Evolutionary conservation across 148 eudicot species (phyloP).

Genomic region (Drosera capensis): DNA sequence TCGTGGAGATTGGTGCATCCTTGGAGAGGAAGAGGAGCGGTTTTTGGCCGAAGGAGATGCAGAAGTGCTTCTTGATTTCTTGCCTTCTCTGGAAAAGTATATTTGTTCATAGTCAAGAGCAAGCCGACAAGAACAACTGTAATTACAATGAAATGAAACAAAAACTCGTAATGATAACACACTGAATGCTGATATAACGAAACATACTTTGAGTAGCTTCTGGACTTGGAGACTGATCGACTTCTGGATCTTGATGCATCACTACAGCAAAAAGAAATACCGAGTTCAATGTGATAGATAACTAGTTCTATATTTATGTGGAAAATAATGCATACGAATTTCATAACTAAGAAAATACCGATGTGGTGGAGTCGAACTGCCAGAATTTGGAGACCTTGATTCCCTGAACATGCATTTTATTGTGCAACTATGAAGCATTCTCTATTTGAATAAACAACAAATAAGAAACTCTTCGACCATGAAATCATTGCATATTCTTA

Average conservation of each 20-base stretch:
- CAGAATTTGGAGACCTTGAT: constrained; percentile 47
- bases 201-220: constrained; percentile 61
- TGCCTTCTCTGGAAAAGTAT: constrained; percentile 38
- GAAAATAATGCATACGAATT: no score
- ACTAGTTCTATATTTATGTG: not conserved
- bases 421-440: no score
- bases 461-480: no score
- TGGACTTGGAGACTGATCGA: constrained; percentile 51
- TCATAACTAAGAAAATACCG: constrained; percentile 30
- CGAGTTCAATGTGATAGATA: not conserved
- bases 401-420: constrained; percentile 35
- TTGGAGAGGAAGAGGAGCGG: constrained; percentile 46
- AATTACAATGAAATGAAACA: not conserved
- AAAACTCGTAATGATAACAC: no score
- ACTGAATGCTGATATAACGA: not conserved
- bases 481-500: no score
- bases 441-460: no score
- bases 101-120: no score
- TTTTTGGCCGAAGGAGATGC: constrained; percentile 38
- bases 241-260: constrained; percentile 40
- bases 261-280: constrained; percentile 21
- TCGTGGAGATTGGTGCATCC: constrained; percentile 21
- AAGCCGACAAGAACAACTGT: no score
- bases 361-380: constrained; percentile 34
- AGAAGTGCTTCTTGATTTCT: constrained; percentile 48